A percentile compares a stretch with the other conserved stretches of the same genome.
These are phyloP conservation scores for Yarrowia osloensis DNA, from an alignment of 805 yeast species.

Conservation along the genomic window DNA sequence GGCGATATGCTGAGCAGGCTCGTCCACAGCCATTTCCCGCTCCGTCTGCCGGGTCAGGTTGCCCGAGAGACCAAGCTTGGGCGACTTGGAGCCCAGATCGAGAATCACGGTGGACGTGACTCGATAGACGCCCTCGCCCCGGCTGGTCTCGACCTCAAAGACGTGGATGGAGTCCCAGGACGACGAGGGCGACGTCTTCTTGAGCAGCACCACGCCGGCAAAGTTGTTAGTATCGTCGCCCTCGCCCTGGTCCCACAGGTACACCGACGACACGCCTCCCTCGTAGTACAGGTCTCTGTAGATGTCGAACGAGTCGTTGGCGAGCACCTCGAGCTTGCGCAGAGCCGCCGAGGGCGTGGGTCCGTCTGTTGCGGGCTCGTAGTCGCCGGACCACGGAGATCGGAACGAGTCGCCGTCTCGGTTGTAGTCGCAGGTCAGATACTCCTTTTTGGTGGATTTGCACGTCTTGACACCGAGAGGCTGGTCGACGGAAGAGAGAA, in stretches of 20 bases:
- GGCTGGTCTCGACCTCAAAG: constrained; percentile 60
- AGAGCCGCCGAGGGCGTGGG: constrained; percentile 70
- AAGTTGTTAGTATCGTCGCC: constrained; percentile 57
- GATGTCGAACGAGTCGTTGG: constrained; percentile 88
- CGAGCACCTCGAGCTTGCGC: constrained; percentile 72
- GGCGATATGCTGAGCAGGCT: constrained; percentile 63
- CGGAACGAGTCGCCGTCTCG: constrained; percentile 91
- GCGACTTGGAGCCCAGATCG: constrained; percentile 54
- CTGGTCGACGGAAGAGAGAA: constrained; percentile 81
- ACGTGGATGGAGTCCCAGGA: constrained; percentile 95
- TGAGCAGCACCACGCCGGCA: constrained; percentile 88
- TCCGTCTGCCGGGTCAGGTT: constrained; percentile 80
- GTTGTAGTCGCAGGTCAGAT: constrained; percentile 87
- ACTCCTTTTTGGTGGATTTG: constrained; percentile 54
- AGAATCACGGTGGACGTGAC: constrained; percentile 87
- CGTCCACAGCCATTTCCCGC: constrained; percentile 48
- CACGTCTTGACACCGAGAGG: constrained; percentile 65
- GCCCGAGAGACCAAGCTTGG: constrained; percentile 65
- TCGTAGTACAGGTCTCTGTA: constrained; percentile 93
- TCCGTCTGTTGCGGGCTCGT: constrained; percentile 61
- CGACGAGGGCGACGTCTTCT: constrained; percentile 57
- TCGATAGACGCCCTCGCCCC: constrained; percentile 56
- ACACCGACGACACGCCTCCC: constrained; percentile 88
- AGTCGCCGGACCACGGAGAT: constrained; percentile 86
- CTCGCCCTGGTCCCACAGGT: constrained; percentile 74